Evolutionary conservation across 192 early-diverging fungal genomes (phyloP).

Genomic region (Cetraspora pellucida): DNA sequence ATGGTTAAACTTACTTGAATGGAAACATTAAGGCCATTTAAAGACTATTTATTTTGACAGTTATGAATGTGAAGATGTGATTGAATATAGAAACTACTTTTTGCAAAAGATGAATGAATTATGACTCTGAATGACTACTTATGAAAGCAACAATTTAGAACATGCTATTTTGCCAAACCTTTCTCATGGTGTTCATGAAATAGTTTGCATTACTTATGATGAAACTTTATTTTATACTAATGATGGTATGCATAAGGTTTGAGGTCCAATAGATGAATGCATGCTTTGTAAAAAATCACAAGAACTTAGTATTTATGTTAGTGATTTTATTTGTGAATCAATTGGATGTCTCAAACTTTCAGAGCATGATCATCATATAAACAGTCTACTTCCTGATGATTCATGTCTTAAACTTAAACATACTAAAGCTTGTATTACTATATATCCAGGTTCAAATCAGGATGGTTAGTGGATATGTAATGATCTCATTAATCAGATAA

Average conservation of each 20-base stretch:
- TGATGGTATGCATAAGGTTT: not conserved
- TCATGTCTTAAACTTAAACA: not conserved
- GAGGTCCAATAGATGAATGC: not conserved
- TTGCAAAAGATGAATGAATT: not conserved
- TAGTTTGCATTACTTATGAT: not conserved
- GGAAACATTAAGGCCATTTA: too few species aligned
- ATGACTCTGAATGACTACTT: not conserved
- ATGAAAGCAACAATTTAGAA: not conserved
- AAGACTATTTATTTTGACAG: too few species aligned
- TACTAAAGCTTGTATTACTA: slow-evolving; percentile 8
- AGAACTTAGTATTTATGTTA: not conserved
- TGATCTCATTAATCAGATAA: too few species aligned
- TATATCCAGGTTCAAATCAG: slow-evolving; percentile 17
- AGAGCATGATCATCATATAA: not conserved
- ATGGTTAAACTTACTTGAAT: too few species aligned
- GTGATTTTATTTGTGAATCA: slow-evolving; percentile 3
- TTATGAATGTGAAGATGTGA: too few species aligned
- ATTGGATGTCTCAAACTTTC: not conserved
- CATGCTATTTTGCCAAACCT: not conserved
- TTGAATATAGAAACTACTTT: not conserved
- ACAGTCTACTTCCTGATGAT: slow-evolving; percentile 2
- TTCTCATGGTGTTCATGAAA: not conserved
- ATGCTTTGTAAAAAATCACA: not conserved
- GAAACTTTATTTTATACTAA: slow-evolving; percentile 9
- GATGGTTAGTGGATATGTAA: too few species aligned